Evolutionary conservation across 257 asterid species (phyloP).

Genomic region (Forsythia suspensa): DNA sequence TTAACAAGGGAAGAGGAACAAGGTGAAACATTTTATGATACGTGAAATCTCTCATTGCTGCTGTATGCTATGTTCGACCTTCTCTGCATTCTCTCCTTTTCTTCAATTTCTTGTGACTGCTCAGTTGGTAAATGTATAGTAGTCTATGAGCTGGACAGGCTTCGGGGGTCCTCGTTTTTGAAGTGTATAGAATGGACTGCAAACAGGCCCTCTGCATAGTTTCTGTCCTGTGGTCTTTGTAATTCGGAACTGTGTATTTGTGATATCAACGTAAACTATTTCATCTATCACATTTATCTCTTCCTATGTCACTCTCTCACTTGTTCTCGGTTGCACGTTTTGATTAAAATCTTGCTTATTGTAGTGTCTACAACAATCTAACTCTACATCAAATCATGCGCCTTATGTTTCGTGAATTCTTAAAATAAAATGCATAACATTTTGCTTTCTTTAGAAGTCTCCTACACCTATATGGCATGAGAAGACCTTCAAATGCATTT

Average conservation of each 20-base stretch:
- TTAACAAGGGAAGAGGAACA: too few relatives aligned
- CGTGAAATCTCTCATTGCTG: slow-evolving; percentile 10
- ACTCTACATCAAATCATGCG: not conserved
- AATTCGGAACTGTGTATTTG: slow-evolving; percentile 10
- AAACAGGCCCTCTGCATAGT: slow-evolving; percentile 24
- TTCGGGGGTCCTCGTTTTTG: slow-evolving; percentile 18
- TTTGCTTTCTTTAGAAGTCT: too few relatives aligned
- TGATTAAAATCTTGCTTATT: not conserved
- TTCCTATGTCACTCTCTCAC: not conserved
- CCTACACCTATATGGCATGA: not conserved
- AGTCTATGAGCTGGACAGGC: slow-evolving; percentile 25
- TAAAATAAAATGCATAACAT: too few relatives aligned
- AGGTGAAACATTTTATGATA: too few relatives aligned
- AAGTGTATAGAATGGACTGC: slow-evolving; percentile 32
- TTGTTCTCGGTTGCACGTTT: not conserved
- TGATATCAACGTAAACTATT: slow-evolving; percentile 13
- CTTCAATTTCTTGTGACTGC: slow-evolving; percentile 5
- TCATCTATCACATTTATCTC: not conserved
- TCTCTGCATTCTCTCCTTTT: slow-evolving; percentile 7
- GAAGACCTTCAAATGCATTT: not conserved
- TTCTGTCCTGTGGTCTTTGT: slow-evolving; percentile 1
- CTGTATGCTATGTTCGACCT: slow-evolving; percentile 11
- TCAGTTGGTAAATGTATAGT: slow-evolving; percentile 30
- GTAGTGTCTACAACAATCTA: not conserved
- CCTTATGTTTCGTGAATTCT: too few relatives aligned